phyloP scores from a whole-genome alignment of 169 alveolate species.

The Plasmodium chabaudi region DNA sequence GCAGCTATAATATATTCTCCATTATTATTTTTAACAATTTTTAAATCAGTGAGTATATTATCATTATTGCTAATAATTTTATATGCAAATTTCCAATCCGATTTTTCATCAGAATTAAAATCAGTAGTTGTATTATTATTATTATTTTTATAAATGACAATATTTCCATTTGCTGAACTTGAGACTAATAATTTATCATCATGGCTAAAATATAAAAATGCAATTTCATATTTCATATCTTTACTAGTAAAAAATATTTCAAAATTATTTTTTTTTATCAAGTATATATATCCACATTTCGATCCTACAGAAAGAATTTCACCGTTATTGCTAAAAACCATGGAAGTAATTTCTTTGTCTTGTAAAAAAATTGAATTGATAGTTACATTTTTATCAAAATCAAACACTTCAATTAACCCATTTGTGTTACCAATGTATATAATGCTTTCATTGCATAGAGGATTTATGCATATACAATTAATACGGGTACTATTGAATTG shows the following conservation, averaged over 20 bases:
- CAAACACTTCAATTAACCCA: constrained; percentile 65
- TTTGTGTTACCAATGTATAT: constrained; percentile 58
- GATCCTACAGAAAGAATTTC: constrained; percentile 51
- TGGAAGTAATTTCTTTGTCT: constrained; percentile 44
- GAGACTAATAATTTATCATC: constrained; percentile 51
- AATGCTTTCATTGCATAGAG: constrained; percentile 13
- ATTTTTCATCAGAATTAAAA: neutral
- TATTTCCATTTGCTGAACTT: constrained; percentile 49
- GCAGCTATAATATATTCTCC: constrained; percentile 36
- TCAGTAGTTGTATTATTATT: neutral
- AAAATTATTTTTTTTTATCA: constrained; percentile 13
- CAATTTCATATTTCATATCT: constrained; percentile 64
- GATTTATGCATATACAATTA: constrained; percentile 49
- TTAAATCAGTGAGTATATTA: constrained; percentile 34
- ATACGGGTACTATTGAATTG: constrained; percentile 51
- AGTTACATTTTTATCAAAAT: constrained; percentile 63
- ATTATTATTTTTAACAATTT: constrained; percentile 18
- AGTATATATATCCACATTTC: constrained; percentile 51
- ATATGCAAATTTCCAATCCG: constrained; percentile 55
- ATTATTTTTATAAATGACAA: constrained; percentile 60
- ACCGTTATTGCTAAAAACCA: constrained; percentile 56
- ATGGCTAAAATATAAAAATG: constrained; percentile 53
- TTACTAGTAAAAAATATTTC: constrained; percentile 53
- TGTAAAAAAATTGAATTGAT: constrained; percentile 5
- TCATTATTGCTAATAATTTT: constrained; percentile 58